phyloP scores from a whole-genome alignment of 2,329 filamentous ascomycete genomes.

The Ophiocordyceps australis region DNA sequence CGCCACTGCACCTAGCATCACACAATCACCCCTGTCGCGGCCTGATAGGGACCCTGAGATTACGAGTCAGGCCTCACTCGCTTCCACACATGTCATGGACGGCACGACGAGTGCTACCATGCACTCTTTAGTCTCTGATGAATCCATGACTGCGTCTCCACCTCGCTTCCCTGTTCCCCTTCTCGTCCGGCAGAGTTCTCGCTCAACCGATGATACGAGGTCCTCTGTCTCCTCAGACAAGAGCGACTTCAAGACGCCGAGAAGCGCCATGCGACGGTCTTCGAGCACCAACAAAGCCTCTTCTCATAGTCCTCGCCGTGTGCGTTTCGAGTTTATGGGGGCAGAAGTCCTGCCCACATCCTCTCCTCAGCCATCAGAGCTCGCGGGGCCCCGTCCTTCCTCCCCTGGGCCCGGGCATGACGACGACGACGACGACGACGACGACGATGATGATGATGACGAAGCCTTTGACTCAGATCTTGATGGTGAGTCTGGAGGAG shows the following conservation, averaged over 20 bases:
- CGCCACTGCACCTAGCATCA: too few relatives aligned
- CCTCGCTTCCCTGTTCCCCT: conserved; percentile 12
- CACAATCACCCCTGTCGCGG: too few relatives aligned
- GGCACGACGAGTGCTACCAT: too few relatives aligned
- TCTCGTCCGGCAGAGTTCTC: conserved; percentile 13
- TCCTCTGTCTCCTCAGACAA: conserved; percentile 34
- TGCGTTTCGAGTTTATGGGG: conserved; percentile 43
- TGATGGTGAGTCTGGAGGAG: conserved; percentile 18
- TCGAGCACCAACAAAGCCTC: conserved; percentile 30
- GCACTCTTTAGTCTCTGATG: too few relatives aligned
- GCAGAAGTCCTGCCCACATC: conserved; percentile 41
- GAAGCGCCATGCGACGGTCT: conserved; percentile 39
- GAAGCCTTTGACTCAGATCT: conserved; percentile 13
- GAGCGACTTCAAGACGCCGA: conserved; percentile 27
- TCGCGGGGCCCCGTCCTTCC: conserved; percentile 10
- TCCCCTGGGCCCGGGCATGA: conserved; percentile 8
- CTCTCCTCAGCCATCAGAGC: conserved; percentile 26
- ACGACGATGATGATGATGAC: conserved; percentile 8
- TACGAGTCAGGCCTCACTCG: too few relatives aligned
- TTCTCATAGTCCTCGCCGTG: conserved; percentile 35
- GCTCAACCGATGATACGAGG: conserved; percentile 24
- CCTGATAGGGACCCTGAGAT: too few relatives aligned
- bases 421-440: conserved; percentile 9
- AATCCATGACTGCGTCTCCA: conserved; percentile 3
- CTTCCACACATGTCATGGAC: too few relatives aligned